Evolutionary conservation across 371 early-diverging fungal genomes (phyloP), one percentile per base, ranked within the genome.

Genomic region (Funneliformis caledonium): DNA sequence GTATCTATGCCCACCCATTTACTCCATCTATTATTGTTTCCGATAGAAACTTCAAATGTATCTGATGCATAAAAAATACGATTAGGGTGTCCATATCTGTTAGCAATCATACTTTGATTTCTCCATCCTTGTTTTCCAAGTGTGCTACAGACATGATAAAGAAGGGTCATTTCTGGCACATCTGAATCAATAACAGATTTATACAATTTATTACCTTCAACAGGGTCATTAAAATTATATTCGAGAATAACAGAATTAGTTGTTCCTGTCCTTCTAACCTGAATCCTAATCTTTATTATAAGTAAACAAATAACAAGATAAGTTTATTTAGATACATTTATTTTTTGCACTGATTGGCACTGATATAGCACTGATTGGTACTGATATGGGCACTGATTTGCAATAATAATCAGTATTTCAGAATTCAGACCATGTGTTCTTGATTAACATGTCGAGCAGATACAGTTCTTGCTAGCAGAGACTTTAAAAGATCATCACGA

Each of bases 61-160:
- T 37, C 0, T 9, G 59, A 59, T 74, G 74, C 37, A 74, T 56
- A 59, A 42, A 37, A 52, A 52, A 37, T 16, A 2, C 14, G 8
- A 75, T 42, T 42, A 33, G 60, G 75, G 4, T 50, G 7, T 60
- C 74, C 74, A 60, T 75, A 43, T 75, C 60, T 42, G 42, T 0
- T 59, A 56, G 75, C 60, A 43, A 12, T 10, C 10, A 0, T 12
- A 73, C 12, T 26, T 0, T 1, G 56, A 10, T 4, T 4, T 11
- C 3, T 31, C 67, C 65, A 65, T 16, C 77, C 77, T n/a, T 22
- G 47, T 77, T 2, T 77, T 59, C 77, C 62, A 77, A 65, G 65
- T 14, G 7, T 45, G 1, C 26, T 22, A 76, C 61, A 61, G 61
- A 47, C 61, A 76, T 76, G 8, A 31, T 60, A 76, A n/a, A 62